Percentiles rank a stretch among this genome's conserved stretches.
Conservation (phyloP, 2,329 filamentous ascomycete genomes). For the Penicillium sclerotiorum region DNA sequence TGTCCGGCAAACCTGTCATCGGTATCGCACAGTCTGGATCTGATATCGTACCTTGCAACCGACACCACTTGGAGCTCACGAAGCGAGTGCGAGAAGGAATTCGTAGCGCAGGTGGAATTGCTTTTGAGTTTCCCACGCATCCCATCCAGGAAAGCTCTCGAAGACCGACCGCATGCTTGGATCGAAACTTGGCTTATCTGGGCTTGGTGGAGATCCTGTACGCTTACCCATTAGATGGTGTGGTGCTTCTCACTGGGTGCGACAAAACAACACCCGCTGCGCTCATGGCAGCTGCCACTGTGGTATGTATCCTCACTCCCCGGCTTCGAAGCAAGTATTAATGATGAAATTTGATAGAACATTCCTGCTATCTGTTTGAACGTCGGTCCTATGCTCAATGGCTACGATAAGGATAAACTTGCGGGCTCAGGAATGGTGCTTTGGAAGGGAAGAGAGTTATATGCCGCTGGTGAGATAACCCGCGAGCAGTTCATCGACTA, state of each 20-base stretch:
- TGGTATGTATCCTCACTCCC: constrained; percentile 35
- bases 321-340: no score
- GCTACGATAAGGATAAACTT: constrained; percentile 45
- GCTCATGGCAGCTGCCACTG: constrained; percentile 56
- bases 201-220: constrained; percentile 53
- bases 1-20: constrained; percentile 54
- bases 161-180: constrained; percentile 54
- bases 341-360: constrained; percentile 38
- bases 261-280: constrained; percentile 57
- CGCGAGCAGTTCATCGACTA: constrained; percentile 51
- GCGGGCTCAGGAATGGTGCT: constrained; percentile 52
- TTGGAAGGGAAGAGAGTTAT: constrained; percentile 54
- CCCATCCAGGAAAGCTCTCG: constrained; percentile 55
- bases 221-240: constrained; percentile 54
- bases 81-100: constrained; percentile 57
- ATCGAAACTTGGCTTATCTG: constrained; percentile 54
- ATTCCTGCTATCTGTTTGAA: constrained; percentile 57
- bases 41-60: constrained; percentile 55
- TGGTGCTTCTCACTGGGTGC: constrained; percentile 56
- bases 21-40: constrained; percentile 57
- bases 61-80: constrained; percentile 52
- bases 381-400: constrained; percentile 58
- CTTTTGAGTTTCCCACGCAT: constrained; percentile 56
- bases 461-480: constrained; percentile 51
- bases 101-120: constrained; percentile 52